Evolutionary conservation across 108 stramenopile genomes (phyloP), one percentile per base, ranked within the genome.

Genomic region (Aureococcus anophagefferens): DNA sequence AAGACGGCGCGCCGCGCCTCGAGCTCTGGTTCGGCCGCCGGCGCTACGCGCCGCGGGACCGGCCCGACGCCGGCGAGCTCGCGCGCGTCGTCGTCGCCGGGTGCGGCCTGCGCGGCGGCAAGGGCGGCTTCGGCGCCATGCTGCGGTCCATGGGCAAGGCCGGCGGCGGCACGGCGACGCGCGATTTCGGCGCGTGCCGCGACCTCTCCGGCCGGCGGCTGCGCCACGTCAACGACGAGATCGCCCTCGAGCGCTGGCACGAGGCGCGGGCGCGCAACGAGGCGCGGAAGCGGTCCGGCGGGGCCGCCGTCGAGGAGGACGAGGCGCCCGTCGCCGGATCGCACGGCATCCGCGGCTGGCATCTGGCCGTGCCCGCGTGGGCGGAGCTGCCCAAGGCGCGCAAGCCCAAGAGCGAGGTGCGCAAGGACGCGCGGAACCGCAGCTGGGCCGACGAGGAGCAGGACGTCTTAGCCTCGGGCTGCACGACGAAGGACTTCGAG

Each of bases 191-290:
- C 25, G 73, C 73, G 32, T 74, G 73, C 35, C 67, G 73, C 34
- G 73, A 74, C 66, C 46, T 74, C 4, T 25, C 21, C 18, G 73
- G 73, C 65, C 35, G 73, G 18, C 65, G 73, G 30, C 67, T 74
- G 35, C 35, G 73, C 25, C 46, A 63, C 40, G 64, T 74, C 5
- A 74, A 74, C 32, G 62, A 74, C 51, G 73, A 74, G 65, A 74
- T 74, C 34, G 46, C 66, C 4, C 34, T 74, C 14, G 25, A 30
- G 66, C 65, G 66, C 25, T 74, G 73, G 73, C 63, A 74, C 45
- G 67, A 74, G 51, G 64, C 73, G 34, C 37, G 51, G 7, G 73
- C 65, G 51, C 51, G 51, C 51, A 59, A 59, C 51, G 51, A 59
- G 51, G 51, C 51, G 14, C 51, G 40, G 40, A 44, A 44, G 40